These are phyloP conservation scores for Moesziomyces aphidis DNA, from an alignment of 1,284 basidiomycete species.

Conservation along the genomic window DNA sequence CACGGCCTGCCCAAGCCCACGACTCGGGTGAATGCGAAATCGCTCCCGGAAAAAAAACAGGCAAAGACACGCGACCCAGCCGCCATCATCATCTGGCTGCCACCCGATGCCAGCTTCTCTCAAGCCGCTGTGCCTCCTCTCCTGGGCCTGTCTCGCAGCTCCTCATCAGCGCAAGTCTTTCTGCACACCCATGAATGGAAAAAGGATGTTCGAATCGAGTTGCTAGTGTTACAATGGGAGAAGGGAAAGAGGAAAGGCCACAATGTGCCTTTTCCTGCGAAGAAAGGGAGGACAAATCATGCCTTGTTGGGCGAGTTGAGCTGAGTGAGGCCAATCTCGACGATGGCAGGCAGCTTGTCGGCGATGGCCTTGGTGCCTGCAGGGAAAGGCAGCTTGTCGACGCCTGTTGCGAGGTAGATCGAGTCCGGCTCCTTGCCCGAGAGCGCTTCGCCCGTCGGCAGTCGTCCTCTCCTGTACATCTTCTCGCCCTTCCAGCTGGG, in stretches of 20 bases:
- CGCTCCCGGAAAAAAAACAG: constrained; percentile 1
- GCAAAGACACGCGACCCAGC: neutral
- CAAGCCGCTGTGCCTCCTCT: neutral
- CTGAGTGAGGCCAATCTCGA: constrained; percentile 58
- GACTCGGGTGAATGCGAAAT: constrained; percentile 4
- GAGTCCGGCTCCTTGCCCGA: constrained; percentile 78
- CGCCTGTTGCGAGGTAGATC: constrained; percentile 84
- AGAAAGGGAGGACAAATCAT: constrained; percentile 2
- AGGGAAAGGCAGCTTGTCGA: constrained; percentile 88
- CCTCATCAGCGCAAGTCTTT: no score
- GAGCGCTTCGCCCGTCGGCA: constrained; percentile 72
- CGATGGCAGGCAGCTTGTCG: constrained; percentile 69
- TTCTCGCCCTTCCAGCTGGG: constrained; percentile 63
- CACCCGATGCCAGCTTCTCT: neutral
- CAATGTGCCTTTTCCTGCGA: neutral
- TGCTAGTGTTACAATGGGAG: neutral
- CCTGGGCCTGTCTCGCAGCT: no score
- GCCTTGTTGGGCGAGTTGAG: constrained; percentile 34
- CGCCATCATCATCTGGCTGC: neutral
- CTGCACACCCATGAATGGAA: neutral
- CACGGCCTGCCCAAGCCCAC: neutral
- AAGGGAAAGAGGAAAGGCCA: neutral
- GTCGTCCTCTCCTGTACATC: constrained; percentile 57
- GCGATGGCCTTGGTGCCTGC: constrained; percentile 86
- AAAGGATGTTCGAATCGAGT: neutral